Percentiles rank a stretch among this genome's conserved stretches.
phyloP scores from a whole-genome alignment of 2,329 filamentous ascomycete genomes.

The Clonostachys rhizophaga region DNA sequence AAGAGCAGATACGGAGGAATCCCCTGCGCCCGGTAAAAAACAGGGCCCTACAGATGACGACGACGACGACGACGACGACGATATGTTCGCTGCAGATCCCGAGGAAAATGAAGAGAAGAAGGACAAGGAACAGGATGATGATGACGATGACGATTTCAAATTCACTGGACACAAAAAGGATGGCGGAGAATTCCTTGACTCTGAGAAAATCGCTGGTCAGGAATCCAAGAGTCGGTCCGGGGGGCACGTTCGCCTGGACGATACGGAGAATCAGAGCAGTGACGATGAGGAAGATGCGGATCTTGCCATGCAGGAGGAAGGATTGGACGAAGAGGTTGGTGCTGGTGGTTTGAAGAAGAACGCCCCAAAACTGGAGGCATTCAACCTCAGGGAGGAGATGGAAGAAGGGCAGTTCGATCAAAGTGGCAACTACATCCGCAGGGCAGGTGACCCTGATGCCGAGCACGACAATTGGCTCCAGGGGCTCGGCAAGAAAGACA shows the following conservation, averaged over 20 bases:
- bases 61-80: conserved; percentile 59
- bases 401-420: conserved; percentile 93
- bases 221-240: conserved; percentile 69
- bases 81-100: conserved; percentile 78
- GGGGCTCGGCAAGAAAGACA: conserved; percentile 89
- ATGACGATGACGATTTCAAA: conserved; percentile 19
- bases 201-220: conserved; percentile 70
- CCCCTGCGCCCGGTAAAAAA: conserved; percentile 16
- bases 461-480: conserved; percentile 91
- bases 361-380: conserved; percentile 90
- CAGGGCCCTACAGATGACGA: conserved; percentile 32
- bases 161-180: conserved; percentile 54
- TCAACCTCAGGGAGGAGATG: conserved; percentile 87
- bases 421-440: conserved; percentile 84
- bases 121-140: conserved; percentile 27
- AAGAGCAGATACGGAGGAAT: conserved; percentile 22
- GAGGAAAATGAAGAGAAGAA: conserved; percentile 46
- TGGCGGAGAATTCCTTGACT: conserved; percentile 55
- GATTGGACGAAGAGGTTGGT: conserved; percentile 83
- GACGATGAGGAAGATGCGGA: conserved; percentile 69
- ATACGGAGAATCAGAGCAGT: conserved; percentile 40
- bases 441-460: conserved; percentile 83
- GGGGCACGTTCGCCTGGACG: conserved; percentile 61
- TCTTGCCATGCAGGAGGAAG: conserved; percentile 66
- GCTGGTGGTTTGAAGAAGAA: conserved; percentile 88